A percentile compares a stretch with the other conserved stretches of the same genome.
Evolutionary conservation across 768 basidiomycete genomes (phyloP).

Genomic region (Macrolepiota fuliginosa): DNA sequence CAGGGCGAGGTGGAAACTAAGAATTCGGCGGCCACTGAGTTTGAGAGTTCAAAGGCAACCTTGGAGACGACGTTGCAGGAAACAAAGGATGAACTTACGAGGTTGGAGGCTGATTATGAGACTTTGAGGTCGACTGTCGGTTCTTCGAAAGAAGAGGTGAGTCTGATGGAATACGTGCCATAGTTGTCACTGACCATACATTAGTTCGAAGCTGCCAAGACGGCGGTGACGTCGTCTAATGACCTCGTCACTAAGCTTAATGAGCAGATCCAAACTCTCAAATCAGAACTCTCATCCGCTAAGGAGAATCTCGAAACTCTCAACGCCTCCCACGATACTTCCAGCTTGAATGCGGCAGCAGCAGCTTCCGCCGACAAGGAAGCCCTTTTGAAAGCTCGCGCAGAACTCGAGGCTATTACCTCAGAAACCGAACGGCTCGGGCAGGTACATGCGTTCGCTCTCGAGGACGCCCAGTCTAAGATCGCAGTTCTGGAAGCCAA

Average conservation of each 20-base stretch:
- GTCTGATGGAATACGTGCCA: conserved; percentile 12
- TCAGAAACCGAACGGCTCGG: conserved; percentile 52
- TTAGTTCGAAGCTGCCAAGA: conserved; percentile 54
- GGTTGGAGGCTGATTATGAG: conserved; percentile 29
- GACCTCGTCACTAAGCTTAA: conserved; percentile 47
- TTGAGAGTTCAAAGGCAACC: conserved; percentile 46
- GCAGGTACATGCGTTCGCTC: conserved; percentile 44
- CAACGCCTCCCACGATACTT: conserved; percentile 42
- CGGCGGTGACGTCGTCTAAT: conserved; percentile 36
- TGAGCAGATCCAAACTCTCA: conserved; percentile 47
- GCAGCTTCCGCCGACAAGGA: conserved; percentile 63
- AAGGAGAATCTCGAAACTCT: conserved; percentile 53
- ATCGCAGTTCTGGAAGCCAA: conserved; percentile 46
- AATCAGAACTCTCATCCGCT: conserved; percentile 45
- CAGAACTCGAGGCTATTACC: conserved; percentile 54
- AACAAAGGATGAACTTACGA: conserved; percentile 37
- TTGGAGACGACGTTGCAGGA: conserved; percentile 49
- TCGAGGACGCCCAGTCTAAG: conserved; percentile 45
- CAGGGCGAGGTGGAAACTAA: conserved; percentile 49
- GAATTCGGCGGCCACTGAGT: conserved; percentile 35
- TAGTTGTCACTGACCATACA: conserved; percentile 3
- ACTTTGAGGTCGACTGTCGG: conserved; percentile 35
- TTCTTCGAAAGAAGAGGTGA: conserved; percentile 50
- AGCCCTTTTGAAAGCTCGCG: conserved; percentile 60
- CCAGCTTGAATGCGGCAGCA: conserved; percentile 39